Conservation (phyloP, 1,284 basidiomycete genomes). For the Sparassis latifolia region DNA sequence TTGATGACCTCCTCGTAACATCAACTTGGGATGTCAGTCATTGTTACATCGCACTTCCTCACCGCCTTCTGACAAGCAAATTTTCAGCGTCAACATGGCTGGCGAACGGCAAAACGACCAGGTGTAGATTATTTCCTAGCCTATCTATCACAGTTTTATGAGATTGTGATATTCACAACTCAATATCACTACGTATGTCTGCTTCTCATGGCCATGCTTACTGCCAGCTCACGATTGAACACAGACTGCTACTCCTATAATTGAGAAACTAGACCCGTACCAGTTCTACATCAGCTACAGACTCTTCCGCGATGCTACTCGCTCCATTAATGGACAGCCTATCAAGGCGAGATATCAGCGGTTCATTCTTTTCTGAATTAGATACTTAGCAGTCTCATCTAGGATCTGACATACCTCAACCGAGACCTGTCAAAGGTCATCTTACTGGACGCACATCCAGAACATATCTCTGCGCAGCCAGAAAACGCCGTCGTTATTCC, state of each 20-base stretch:
- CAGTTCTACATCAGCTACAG: constrained; percentile 85
- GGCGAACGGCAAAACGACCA: constrained; percentile 90
- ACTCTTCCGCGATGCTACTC: constrained; percentile 87
- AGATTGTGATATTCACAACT: constrained; percentile 93
- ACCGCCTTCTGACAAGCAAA: background rate
- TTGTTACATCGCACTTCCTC: background rate
- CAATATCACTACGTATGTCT: constrained; percentile 82
- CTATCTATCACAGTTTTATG: constrained; percentile 96
- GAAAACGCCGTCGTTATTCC: constrained; percentile 86
- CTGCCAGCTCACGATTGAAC: constrained; percentile 3
- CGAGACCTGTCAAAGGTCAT: constrained; percentile 91
- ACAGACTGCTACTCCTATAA: constrained; percentile 83
- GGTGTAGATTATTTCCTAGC: constrained; percentile 97
- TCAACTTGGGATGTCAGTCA: constrained; percentile 87
- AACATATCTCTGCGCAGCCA: constrained; percentile 76
- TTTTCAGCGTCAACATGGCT: constrained; percentile 72
- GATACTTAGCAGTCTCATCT: background rate
- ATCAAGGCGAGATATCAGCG: constrained; percentile 56
- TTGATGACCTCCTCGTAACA: constrained; percentile 90
- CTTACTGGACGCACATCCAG: constrained; percentile 79
- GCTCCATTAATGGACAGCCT: constrained; percentile 70
- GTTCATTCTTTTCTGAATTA: background rate
- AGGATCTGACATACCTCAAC: constrained; percentile 91
- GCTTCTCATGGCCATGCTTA: background rate
- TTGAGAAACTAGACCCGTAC: constrained; percentile 95